phyloP scores from a whole-genome alignment of 2,329 filamentous ascomycete species.

The Fusarium irregulare region DNA sequence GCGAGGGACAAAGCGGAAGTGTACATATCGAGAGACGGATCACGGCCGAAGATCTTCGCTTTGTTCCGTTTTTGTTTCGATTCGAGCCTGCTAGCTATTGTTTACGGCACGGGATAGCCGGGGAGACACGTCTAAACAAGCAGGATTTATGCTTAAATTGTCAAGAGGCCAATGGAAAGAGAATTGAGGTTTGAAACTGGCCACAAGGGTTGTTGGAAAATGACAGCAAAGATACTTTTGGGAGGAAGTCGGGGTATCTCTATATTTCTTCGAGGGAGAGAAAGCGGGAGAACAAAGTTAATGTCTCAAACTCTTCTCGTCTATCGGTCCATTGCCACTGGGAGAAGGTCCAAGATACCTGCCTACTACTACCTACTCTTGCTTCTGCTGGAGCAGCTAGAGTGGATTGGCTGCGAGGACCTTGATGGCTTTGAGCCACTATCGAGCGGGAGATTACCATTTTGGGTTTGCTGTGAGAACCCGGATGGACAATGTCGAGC shows the following conservation, averaged over 20 bases:
- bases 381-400: slow-evolving; percentile 4
- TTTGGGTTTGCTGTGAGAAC: slow-evolving; percentile 33
- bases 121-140: not conserved
- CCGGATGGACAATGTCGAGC: slow-evolving; percentile 36
- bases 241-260: not conserved
- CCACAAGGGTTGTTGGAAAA: slow-evolving; percentile 21
- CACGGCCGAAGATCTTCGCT: slow-evolving; percentile 1
- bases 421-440: slow-evolving; percentile 27
- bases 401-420: slow-evolving; percentile 40
- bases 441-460: slow-evolving; percentile 29
- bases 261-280: not conserved
- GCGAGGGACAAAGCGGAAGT: slow-evolving; percentile 31
- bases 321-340: not conserved
- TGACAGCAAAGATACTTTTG: not conserved
- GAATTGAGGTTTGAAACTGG: not conserved
- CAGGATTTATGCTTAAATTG: slow-evolving; percentile 28
- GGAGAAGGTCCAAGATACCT: slow-evolving; percentile 2
- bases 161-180: slow-evolving; percentile 1
- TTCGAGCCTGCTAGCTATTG: not conserved
- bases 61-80: not conserved
- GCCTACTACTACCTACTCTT: not conserved
- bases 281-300: slow-evolving; percentile 17
- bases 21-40: slow-evolving; percentile 23
- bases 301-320: slow-evolving; percentile 34
- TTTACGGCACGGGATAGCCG: slow-evolving; percentile 13